Evolutionary conservation across 2,329 filamentous ascomycete species (phyloP), one percentile per base, ranked within the genome.

Genomic region (Hymenoscyphus fraxineus): DNA sequence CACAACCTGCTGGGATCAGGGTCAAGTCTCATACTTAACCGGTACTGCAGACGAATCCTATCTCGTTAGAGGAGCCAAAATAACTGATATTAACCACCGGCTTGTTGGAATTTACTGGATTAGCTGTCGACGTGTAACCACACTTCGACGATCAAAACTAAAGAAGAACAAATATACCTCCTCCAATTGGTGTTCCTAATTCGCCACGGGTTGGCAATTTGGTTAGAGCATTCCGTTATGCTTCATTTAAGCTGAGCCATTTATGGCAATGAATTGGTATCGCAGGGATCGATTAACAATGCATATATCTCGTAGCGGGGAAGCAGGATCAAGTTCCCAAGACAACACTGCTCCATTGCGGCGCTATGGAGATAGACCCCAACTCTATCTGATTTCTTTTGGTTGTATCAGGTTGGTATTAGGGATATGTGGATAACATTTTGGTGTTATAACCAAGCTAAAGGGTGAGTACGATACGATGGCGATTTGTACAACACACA

Each of bases 261-360:
- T 31, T 12, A 22, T 54, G 47, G 10, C 22, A 54, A 27, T 19
- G 44, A 59, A 7, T 54, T 27, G 44, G 22, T 15, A 51, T 47
- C 22, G 6, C 22, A 54, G 22, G 59, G 59, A 51, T 40, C 3
- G 15, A 32, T 54, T 54, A 60, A 54, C 40, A 41, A 31, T 60
- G 41, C 59, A 39, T 32, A 47, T 51, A 54, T 32, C 55, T 58
- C 19, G 35, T 51, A 56, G 60, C 60, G 60, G 60, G 60, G 54
- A 56, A 61, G 60, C 31, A 32, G 60, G 47, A 55, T 39, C 15
- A n/a, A 15, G 19, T 61, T 51, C 15, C 40, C 31, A 41, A 60
- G 16, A 31, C 32, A n/a, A 51, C 44, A 54, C 59, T 60, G 41
- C 27, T 60, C n/a, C 10, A 51, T 41, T 54, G 41, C 32, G 41